Evolutionary conservation across 2,329 filamentous ascomycete genomes (phyloP).

Genomic region (Paramyrothecium sp.): DNA sequence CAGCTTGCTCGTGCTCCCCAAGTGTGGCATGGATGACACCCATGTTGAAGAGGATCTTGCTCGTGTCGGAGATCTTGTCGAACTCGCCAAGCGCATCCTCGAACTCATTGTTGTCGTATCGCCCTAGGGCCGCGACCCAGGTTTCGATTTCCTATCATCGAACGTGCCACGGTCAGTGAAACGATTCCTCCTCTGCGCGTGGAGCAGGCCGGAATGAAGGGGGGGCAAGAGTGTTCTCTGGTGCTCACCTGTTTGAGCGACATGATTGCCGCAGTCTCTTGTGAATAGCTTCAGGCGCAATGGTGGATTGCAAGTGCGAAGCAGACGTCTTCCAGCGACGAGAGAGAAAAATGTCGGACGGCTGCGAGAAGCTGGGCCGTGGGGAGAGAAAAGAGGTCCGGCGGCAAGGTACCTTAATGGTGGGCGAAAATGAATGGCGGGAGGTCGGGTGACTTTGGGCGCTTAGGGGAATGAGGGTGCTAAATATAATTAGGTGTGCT

Average conservation of each 20-base stretch:
- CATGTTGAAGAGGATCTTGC: constrained; percentile 98
- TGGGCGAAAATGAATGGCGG: not conserved
- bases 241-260: constrained; percentile 56
- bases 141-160: constrained; percentile 87
- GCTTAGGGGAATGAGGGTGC: not conserved
- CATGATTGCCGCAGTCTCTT: constrained; percentile 39
- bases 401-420: not conserved
- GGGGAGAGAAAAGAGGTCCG: not conserved
- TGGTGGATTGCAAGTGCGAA: constrained; percentile 3
- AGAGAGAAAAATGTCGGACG: not conserved
- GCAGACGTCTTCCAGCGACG: constrained; percentile 3
- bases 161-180: not conserved
- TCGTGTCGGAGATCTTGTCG: constrained; percentile 86
- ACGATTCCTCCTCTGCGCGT: not conserved
- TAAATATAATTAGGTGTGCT: not conserved
- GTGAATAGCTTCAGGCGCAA: constrained; percentile 15
- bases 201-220: not conserved
- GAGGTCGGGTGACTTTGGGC: not conserved
- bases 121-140: constrained; percentile 87
- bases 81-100: constrained; percentile 85
- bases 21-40: constrained; percentile 96
- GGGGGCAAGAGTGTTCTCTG: constrained; percentile 17
- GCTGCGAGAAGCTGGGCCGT: no score
- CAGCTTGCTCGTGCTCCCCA: constrained; percentile 92
- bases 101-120: constrained; percentile 97